A percentile compares a stretch with the other conserved stretches of the same genome.
These are phyloP conservation scores for Rostrohypoxylon terebratum DNA, from an alignment of 495 filamentous ascomycete species.

Conservation along the genomic window DNA sequence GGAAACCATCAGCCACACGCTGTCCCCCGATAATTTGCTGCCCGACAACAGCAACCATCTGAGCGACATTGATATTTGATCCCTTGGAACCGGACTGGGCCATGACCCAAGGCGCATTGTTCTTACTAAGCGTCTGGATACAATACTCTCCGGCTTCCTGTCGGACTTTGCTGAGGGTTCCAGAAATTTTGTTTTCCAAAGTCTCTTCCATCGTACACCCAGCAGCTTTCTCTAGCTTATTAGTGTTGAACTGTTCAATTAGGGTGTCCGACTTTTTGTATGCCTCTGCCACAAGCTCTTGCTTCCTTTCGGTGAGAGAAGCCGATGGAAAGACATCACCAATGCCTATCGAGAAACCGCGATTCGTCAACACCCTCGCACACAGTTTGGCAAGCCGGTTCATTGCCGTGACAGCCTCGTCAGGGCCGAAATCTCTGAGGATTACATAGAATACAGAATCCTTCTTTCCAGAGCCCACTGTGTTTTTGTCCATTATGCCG, in stretches of 20 bases:
- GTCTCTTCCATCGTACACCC: constrained; percentile 93
- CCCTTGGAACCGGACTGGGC: constrained; percentile 96
- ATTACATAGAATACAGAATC: constrained; percentile 98
- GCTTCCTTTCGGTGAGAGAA: constrained; percentile 74
- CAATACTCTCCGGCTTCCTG: constrained; percentile 91
- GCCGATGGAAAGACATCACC: constrained; percentile 88
- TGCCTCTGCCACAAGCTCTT: constrained; percentile 78
- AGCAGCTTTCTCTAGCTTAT: constrained; percentile 81
- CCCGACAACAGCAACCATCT: constrained; percentile 97
- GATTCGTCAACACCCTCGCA: constrained; percentile 85
- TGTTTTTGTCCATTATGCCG: constrained; percentile 96
- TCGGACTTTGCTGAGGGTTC: constrained; percentile 90
- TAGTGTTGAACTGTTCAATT: constrained; percentile 82
- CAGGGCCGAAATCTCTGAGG: constrained; percentile 90
- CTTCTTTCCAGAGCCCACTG: constrained; percentile 95
- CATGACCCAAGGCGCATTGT: constrained; percentile 96
- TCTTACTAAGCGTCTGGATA: constrained; percentile 86
- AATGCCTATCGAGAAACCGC: constrained; percentile 96
- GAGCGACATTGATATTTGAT: constrained; percentile 96
- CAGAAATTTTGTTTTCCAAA: constrained; percentile 89
- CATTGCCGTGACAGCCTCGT: constrained; percentile 90
- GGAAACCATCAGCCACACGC: constrained; percentile 96
- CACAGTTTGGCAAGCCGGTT: constrained; percentile 92
- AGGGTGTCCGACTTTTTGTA: constrained; percentile 85
- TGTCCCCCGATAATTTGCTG: constrained; percentile 96